A percentile compares a stretch with the other conserved stretches of the same genome.
Conservation (phyloP, 2,329 filamentous ascomycete genomes). For the Ceratocystis ficicola region DNA sequence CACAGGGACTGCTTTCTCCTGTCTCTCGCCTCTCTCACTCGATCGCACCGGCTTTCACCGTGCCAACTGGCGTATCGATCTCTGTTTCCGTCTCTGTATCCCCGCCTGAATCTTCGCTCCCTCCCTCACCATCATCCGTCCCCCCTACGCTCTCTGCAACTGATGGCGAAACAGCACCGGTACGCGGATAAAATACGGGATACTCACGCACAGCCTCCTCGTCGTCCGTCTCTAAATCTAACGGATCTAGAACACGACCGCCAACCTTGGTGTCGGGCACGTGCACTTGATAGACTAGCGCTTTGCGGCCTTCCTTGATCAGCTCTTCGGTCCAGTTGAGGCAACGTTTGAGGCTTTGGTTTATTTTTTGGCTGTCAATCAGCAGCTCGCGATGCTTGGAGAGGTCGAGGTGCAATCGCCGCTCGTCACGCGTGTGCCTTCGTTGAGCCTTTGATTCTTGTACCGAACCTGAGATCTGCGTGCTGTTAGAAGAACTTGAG, state of each 20-base stretch:
- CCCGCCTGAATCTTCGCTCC: constrained; percentile 24
- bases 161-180: constrained; percentile 18
- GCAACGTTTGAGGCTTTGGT: constrained; percentile 83
- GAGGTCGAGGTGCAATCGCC: constrained; percentile 71
- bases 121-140: constrained; percentile 26
- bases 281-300: constrained; percentile 68
- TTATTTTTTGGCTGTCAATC: constrained; percentile 85
- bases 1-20: no score
- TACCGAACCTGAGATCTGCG: constrained; percentile 32
- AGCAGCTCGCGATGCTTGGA: constrained; percentile 80
- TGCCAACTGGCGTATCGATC: constrained; percentile 16
- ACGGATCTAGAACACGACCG: constrained; percentile 58
- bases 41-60: not conserved
- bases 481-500: constrained; percentile 38
- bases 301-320: constrained; percentile 78
- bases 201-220: constrained; percentile 19
- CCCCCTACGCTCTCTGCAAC: constrained; percentile 16
- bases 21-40: constrained; percentile 2
- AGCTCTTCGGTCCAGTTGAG: constrained; percentile 81
- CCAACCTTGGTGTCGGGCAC: constrained; percentile 71
- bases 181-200: constrained; percentile 22
- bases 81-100: constrained; percentile 23
- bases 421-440: constrained; percentile 64
- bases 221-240: constrained; percentile 47
- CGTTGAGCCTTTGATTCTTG: constrained; percentile 35